These are phyloP conservation scores for Vaccinium corymbosum DNA, from an alignment of 148 eudicot species.

Conservation along the genomic window DNA sequence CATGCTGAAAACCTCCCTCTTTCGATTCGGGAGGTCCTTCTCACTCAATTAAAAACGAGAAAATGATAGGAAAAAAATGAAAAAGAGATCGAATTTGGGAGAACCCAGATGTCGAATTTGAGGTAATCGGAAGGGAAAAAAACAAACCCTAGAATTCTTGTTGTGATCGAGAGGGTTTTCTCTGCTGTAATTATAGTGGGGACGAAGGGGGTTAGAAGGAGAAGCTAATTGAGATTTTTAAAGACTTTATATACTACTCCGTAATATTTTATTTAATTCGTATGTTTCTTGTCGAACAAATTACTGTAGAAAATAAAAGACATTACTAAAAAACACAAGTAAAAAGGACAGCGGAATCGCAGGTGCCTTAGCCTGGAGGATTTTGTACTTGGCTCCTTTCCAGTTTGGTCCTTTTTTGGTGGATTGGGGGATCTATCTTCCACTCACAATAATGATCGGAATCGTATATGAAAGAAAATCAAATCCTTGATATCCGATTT, in stretches of 20 bases:
- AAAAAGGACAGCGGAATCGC: conserved; percentile 9
- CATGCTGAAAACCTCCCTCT: conserved; percentile 2
- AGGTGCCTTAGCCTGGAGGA: conserved; percentile 8
- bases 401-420: neutral
- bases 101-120: neutral
- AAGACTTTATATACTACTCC: too few relatives aligned
- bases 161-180: neutral
- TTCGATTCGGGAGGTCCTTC: neutral
- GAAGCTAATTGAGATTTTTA: neutral
- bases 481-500: neutral
- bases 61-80: neutral
- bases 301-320: neutral
- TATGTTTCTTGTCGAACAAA: neutral
- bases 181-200: neutral
- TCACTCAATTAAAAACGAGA: neutral
- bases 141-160: neutral
- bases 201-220: neutral
- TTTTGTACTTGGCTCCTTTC: neutral
- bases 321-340: neutral
- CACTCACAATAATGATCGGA: neutral
- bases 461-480: neutral
- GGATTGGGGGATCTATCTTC: neutral
- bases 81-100: neutral
- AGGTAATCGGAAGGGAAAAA: neutral
- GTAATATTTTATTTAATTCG: neutral